Base-by-base conservation (phyloP, 345 rosid species). In the Melaleuca alternifolia region DNA sequence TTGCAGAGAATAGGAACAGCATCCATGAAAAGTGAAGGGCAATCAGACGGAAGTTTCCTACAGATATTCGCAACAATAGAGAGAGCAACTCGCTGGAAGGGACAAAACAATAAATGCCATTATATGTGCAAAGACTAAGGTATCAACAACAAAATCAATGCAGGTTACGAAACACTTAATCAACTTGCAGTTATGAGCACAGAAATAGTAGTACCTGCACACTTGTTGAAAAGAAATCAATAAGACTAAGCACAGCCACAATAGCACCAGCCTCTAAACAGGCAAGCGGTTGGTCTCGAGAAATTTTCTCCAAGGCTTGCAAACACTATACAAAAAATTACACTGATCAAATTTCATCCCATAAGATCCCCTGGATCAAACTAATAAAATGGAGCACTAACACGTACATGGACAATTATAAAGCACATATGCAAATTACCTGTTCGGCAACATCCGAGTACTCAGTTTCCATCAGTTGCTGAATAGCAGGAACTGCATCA, bases 271-370 rank as follows among this genome's bases (percentile, higher is more conserved):
- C 96, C 89, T 95, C 92, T 89, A 97, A 91, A 90, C 99, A 97
- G 20, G 96, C 93, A 54, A 89, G 94, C 23, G 99, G 98, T 89
- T 97, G 95, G 86, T 95, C 98, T 54, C 92, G 93, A 59, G 99
- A 96, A 84, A 97, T 94, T 92, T 97, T 97, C 93, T 95, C 98
- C 93, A 97, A 91, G 86, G 99, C 99, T 96, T 97, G 99, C 93
- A 97, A 90, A 92, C 99, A 96, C 99, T 97, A 86, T 33, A 90
- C 51, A 15, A 83, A 79, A 83, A 85, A 77, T 50, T 11, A 50
- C 11, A 84, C 24, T 10, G 7, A n/a, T 16, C 84, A 83, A 44
- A 84, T 87, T n/a, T 59, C 51, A n/a, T 85, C 54, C 79, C 16
- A 84, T 50, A 50, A 16, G 23, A 51, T 65, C 26, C 50, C 75